A percentile compares a stretch with the other conserved stretches of the same genome.
Conservation (phyloP, 495 filamentous ascomycete species). For the Aspergillus avenaceus region DNA sequence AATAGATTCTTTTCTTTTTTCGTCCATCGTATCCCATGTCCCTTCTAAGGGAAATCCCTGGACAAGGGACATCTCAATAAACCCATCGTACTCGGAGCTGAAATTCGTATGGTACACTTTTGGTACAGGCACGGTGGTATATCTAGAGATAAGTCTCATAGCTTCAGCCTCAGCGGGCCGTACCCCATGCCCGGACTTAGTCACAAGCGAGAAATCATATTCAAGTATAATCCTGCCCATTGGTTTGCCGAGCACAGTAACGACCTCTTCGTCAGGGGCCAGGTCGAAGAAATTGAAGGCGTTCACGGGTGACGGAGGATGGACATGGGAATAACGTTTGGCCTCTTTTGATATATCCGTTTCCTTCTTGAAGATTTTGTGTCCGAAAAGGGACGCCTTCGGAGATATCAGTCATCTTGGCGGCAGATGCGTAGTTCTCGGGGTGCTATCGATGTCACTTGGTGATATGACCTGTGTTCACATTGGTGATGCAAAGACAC, state of each 20-base stretch:
- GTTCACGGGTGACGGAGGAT: background rate
- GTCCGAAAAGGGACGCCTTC: too few relatives aligned
- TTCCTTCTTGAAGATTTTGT: too few relatives aligned
- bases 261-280: slow-evolving; percentile 14
- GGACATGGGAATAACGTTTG: slow-evolving; percentile 15
- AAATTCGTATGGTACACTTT: slow-evolving; percentile 8
- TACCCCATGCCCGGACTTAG: slow-evolving; percentile 19
- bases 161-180: slow-evolving; percentile 25
- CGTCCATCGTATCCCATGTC: slow-evolving; percentile 28
- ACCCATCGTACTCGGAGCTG: slow-evolving; percentile 5
- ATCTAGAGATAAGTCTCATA: slow-evolving; percentile 24
- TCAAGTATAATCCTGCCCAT: slow-evolving; percentile 18
- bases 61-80: slow-evolving; percentile 24
- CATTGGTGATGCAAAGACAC: too few relatives aligned
- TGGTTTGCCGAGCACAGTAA: slow-evolving; percentile 20
- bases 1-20: slow-evolving; percentile 22
- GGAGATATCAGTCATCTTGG: too few relatives aligned
- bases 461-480: too few relatives aligned
- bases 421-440: too few relatives aligned
- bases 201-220: slow-evolving; percentile 19
- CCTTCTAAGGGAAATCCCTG: slow-evolving; percentile 15
- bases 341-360: slow-evolving; percentile 18
- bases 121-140: slow-evolving; percentile 24
- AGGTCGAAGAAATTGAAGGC: slow-evolving; percentile 14
- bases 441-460: too few relatives aligned